Evolutionary conservation across 495 filamentous ascomycete genomes (phyloP), one percentile per base, ranked within the genome.

Genomic region (Trichocladium uniseriatum): DNA sequence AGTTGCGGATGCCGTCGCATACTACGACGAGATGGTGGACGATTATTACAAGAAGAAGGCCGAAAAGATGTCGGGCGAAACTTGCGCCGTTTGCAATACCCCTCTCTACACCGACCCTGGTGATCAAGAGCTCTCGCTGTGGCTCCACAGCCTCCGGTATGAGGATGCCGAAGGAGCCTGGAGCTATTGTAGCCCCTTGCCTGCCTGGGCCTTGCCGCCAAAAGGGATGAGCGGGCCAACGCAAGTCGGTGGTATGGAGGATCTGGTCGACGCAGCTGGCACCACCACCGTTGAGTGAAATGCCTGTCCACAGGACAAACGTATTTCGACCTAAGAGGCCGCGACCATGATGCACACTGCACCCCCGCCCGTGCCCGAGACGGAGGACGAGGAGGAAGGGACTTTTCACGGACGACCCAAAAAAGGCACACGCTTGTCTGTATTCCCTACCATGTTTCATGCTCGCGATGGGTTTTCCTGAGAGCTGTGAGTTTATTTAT

Each of bases 31-130:
- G 54, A 88, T 95, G 73, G 81, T 95, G 32, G 81, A 87, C 39
- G 73, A 79, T 10, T 97, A 97, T 62, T 74, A 90, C 48, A 86
- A 88, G 67, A 77, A 77, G 56, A 88, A 84, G 54, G 90, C 89
- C 9, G 94, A 98, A 71, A 88, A 86, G 61, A 84, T 97, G 75
- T 92, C 91, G 2, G 92, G 94, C 3, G 69, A 86, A 54, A 61
- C 77, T 6, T 98, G 92, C 58, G 73, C 80, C 0, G 65, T 92
- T 28, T 98, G 92, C 67, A 74, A 81, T 37, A 91, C 92, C 6
- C 86, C 87, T 18, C 70, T 98, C 39, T 98, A 97, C 64, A 89
- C 85, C 10, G 92, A 98, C 61, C 92, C 92, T 0, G 87, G 89
- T 1, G 57, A 71, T 10, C 89, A 96, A 55, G 92, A 98, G 71